phyloP scores from a whole-genome alignment of 805 yeast species.

The Spathaspora passalidarum region DNA sequence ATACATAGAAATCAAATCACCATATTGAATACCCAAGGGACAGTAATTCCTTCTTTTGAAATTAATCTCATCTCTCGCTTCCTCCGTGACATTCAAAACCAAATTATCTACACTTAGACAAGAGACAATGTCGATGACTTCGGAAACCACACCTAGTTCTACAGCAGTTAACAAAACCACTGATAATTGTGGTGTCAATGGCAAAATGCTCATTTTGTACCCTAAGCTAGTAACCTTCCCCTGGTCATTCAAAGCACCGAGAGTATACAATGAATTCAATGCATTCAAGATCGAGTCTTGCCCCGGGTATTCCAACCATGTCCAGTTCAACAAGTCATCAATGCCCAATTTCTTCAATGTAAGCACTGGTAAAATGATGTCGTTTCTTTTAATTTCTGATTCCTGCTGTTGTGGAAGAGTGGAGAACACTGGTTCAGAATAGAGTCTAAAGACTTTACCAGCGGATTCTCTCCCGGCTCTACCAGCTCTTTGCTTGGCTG shows the following conservation, averaged over 20 bases:
- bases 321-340: slow-evolving; percentile 79
- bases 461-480: slow-evolving; percentile 97
- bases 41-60: slow-evolving; percentile 68
- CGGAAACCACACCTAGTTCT: slow-evolving; percentile 52
- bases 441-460: slow-evolving; percentile 86
- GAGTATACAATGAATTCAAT: slow-evolving; percentile 68
- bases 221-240: slow-evolving; percentile 83
- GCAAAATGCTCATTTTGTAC: slow-evolving; percentile 81
- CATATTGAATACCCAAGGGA: slow-evolving; percentile 67
- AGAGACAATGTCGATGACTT: slow-evolving; percentile 85
- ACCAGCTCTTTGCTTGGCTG: slow-evolving; percentile 94
- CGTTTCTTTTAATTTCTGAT: slow-evolving; percentile 87
- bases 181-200: slow-evolving; percentile 88
- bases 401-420: slow-evolving; percentile 74
- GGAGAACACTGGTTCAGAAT: slow-evolving; percentile 69
- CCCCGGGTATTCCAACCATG: slow-evolving; percentile 93
- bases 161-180: slow-evolving; percentile 77
- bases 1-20: slow-evolving; percentile 80
- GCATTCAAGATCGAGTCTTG: slow-evolving; percentile 73
- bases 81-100: slow-evolving; percentile 74
- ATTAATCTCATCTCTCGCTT: slow-evolving; percentile 79
- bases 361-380: slow-evolving; percentile 78
- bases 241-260: slow-evolving; percentile 72
- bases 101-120: slow-evolving; percentile 92
- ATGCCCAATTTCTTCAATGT: slow-evolving; percentile 82